These are phyloP conservation scores for Fraxinus velutina DNA, from an alignment of 305 asterid genomes.

Conservation along the genomic window DNA sequence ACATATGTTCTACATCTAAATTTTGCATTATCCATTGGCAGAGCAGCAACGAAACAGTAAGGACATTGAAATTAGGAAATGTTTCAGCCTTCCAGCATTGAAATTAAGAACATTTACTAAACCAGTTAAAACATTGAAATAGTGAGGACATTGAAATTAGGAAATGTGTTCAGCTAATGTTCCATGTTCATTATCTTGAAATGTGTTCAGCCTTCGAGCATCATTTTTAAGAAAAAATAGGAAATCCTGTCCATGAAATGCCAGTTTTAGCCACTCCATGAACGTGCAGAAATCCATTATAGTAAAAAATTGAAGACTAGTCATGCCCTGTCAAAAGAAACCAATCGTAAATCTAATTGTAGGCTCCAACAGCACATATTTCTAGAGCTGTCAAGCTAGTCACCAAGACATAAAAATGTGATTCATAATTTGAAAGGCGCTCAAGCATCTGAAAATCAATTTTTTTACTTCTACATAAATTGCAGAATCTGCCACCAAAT, in stretches of 20 bases:
- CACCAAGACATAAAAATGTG: neutral
- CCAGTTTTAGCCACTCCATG: neutral
- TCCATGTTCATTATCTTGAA: neutral
- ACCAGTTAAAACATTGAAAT: neutral
- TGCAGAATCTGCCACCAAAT: neutral
- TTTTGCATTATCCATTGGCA: neutral
- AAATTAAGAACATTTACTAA: neutral
- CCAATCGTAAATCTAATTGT: neutral
- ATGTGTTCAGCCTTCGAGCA: slow-evolving; percentile 5
- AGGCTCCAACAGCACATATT: neutral
- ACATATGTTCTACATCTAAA: neutral
- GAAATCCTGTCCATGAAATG: neutral
- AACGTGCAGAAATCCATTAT: neutral
- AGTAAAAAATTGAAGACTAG: neutral
- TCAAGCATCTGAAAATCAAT: neutral
- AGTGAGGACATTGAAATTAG: neutral
- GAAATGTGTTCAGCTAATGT: neutral
- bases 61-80: neutral
- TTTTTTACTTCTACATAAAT: neutral
- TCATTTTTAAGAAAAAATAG: slow-evolving; percentile 8
- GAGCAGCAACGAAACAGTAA: neutral
- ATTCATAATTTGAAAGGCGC: neutral
- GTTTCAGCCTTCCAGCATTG: neutral
- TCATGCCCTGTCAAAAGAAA: neutral
- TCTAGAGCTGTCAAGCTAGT: neutral